Evolutionary conservation across 2,329 filamentous ascomycete genomes (phyloP).

Genomic region (Cladorrhinum sp.): DNA sequence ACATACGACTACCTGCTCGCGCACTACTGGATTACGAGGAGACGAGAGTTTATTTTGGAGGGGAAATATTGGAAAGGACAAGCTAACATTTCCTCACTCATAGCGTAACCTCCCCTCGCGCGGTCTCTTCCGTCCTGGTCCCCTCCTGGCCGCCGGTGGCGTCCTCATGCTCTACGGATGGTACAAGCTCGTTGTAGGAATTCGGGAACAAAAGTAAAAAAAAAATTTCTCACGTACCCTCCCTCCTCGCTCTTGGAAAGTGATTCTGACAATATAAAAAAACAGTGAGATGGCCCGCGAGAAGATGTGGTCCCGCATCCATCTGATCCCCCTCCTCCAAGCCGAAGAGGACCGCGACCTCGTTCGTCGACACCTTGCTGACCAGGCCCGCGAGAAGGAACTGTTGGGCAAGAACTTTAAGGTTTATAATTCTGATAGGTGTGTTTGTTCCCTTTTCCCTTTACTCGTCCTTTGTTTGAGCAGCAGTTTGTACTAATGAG

Average conservation of each 20-base stretch:
- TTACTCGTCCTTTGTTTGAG: neutral
- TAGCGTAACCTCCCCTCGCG: conserved; percentile 89
- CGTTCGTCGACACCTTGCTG: conserved; percentile 80
- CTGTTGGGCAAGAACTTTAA: conserved; percentile 78
- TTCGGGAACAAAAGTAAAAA: conserved; percentile 93
- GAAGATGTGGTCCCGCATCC: conserved; percentile 97
- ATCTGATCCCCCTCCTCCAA: conserved; percentile 89
- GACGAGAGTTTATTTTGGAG: neutral
- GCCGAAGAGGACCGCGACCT: conserved; percentile 96
- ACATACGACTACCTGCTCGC: too few species aligned
- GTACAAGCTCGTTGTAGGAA: conserved; percentile 78
- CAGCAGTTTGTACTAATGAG: neutral
- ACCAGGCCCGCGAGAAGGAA: conserved; percentile 86
- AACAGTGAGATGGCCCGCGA: conserved; percentile 86
- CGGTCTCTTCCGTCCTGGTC: conserved; percentile 75
- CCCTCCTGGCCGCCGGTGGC: conserved; percentile 73
- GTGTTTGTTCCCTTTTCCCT: conserved; percentile 35
- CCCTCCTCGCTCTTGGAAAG: too few species aligned
- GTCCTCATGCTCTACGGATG: conserved; percentile 85
- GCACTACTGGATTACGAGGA: too few species aligned
- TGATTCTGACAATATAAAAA: too few species aligned
- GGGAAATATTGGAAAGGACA: neutral
- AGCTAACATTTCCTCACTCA: conserved; percentile 23
- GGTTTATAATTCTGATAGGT: conserved; percentile 89
- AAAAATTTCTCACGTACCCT: too few species aligned